Evolutionary conservation across 352 stramenopile species (phyloP).

Genomic region (Globisporangium iwayamae): DNA sequence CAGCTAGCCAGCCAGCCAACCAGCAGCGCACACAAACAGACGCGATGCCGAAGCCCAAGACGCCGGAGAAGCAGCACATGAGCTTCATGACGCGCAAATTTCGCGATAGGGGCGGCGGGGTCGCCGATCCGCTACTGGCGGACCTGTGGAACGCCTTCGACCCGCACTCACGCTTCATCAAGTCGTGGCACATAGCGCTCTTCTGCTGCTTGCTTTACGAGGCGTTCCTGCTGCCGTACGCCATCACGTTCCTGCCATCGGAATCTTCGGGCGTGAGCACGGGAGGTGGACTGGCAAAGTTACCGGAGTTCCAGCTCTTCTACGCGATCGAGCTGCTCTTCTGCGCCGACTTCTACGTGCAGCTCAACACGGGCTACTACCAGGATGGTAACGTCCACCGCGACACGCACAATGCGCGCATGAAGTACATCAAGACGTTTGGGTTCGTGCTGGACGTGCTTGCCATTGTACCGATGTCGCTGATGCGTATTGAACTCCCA

Average conservation of each 20-base stretch:
- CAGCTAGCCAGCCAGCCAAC: not conserved
- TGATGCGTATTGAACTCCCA: slow-evolving; percentile 5
- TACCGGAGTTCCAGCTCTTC: slow-evolving; percentile 22
- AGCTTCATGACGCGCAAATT: too few relatives aligned
- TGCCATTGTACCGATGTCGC: slow-evolving; percentile 14
- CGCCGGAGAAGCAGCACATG: not conserved
- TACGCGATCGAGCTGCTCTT: slow-evolving; percentile 53
- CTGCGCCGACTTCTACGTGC: slow-evolving; percentile 47
- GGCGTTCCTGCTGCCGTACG: slow-evolving; percentile 44
- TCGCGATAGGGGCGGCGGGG: not conserved
- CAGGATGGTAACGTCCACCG: slow-evolving; percentile 54
- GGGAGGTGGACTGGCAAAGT: not conserved
- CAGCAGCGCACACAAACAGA: not conserved
- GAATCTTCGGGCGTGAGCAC: not conserved
- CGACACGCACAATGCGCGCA: slow-evolving; percentile 40
- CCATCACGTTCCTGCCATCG: slow-evolving; percentile 21
- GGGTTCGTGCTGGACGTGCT: slow-evolving; percentile 50
- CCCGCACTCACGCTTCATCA: slow-evolving; percentile 40
- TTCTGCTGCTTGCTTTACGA: slow-evolving; percentile 47
- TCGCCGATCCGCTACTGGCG: not conserved
- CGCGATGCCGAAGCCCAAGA: not conserved
- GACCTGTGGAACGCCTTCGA: slow-evolving; percentile 41
- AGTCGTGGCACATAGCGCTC: slow-evolving; percentile 45
- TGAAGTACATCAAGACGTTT: slow-evolving; percentile 51
- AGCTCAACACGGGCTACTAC: slow-evolving; percentile 74